These are phyloP conservation scores for Hyaloperonospora brassicae DNA, from an alignment of 352 stramenopile species.

Conservation along the genomic window DNA sequence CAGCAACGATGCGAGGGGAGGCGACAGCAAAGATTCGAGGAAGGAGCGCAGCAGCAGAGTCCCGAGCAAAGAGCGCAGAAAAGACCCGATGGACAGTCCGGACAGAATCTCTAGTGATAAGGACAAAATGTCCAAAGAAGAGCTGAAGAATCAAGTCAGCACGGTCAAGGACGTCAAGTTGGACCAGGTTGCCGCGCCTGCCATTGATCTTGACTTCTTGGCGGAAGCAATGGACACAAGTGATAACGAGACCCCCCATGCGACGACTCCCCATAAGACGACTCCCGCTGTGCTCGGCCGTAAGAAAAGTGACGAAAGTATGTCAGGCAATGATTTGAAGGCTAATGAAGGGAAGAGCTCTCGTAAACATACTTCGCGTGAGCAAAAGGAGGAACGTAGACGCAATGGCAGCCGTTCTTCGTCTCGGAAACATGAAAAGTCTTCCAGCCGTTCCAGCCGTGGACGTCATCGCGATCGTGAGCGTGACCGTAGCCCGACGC, in stretches of 20 bases:
- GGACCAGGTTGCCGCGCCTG: conserved; percentile 67
- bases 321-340: conserved; percentile 23
- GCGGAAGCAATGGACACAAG: conserved; percentile 28
- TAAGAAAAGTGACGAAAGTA: conserved; percentile 30
- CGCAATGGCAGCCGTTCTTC: conserved; percentile 17
- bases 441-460: conserved; percentile 24
- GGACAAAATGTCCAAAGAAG: conserved; percentile 26
- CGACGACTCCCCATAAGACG: conserved; percentile 4
- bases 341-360: conserved; percentile 15
- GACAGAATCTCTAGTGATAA: conserved; percentile 6
- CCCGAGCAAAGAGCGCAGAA: too few species aligned
- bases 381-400: conserved; percentile 9
- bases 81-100: too few species aligned
- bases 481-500: conserved; percentile 15
- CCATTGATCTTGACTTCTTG: conserved; percentile 81
- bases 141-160: conserved; percentile 30
- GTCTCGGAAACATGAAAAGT: conserved; percentile 28
- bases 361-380: conserved; percentile 14
- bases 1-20: too few species aligned
- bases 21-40: too few species aligned
- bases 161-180: conserved; percentile 67
- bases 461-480: conserved; percentile 23
- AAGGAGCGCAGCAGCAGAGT: too few species aligned
- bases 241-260: too few species aligned
- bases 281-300: conserved; percentile 16